These are phyloP conservation scores for Eimeria praecox DNA, from an alignment of 169 alveolate species.

Conservation along the genomic window DNA sequence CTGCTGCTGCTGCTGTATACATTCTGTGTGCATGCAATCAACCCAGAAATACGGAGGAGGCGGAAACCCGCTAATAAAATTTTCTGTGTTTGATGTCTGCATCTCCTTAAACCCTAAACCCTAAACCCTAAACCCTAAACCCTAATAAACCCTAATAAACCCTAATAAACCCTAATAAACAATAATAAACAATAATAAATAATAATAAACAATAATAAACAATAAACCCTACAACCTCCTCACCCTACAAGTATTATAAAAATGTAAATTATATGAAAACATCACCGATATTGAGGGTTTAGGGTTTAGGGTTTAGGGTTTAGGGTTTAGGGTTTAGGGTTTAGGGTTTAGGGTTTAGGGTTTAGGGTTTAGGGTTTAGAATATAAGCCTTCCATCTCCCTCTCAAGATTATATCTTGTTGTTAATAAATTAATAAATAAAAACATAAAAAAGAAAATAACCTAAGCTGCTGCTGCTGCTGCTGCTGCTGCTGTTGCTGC, in stretches of 20 bases:
- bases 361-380: not conserved
- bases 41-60: conserved; percentile 54
- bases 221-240: not conserved
- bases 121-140: conserved; percentile 30
- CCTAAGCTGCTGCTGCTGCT: not conserved
- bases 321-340: not conserved
- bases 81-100: not conserved
- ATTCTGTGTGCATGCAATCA: conserved; percentile 29
- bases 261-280: not conserved
- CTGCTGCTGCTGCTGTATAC: conserved; percentile 5
- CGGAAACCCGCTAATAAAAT: conserved; percentile 40
- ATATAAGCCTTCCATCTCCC: too few species aligned
- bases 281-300: not conserved
- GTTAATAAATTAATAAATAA: too few species aligned
- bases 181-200: not conserved
- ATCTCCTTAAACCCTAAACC: conserved; percentile 25
- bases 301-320: conserved; percentile 50
- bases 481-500: conserved; percentile 11
- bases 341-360: not conserved
- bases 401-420: too few species aligned
- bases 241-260: not conserved
- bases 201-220: too few species aligned
- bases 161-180: too few species aligned
- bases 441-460: too few species aligned
- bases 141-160: conserved; percentile 19